Conservation (phyloP, 148 eudicot genomes). For the Fagopyrum homotropicum region DNA sequence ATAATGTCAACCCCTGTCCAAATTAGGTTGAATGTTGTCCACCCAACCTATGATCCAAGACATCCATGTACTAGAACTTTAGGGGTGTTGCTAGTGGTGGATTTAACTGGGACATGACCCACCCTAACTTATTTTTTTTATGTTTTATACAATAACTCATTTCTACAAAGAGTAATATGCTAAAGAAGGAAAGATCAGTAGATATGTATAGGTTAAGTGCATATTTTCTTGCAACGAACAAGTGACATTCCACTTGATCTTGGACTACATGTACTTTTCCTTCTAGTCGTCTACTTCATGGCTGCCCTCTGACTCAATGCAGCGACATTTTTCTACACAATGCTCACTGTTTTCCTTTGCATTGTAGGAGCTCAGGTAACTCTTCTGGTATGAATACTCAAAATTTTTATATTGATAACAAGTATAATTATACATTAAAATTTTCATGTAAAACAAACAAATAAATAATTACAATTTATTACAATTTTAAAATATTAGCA, state of each 20-base stretch:
- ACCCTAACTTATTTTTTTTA: no score
- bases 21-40: no score
- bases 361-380: conserved; percentile 51
- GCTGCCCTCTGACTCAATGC: conserved; percentile 63
- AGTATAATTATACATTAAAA: no score
- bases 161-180: conserved; percentile 89
- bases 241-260: conserved; percentile 91
- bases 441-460: no score
- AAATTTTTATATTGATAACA: neutral
- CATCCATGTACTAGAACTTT: no score
- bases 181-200: conserved; percentile 79
- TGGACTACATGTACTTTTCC: conserved; percentile 71
- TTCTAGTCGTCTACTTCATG: conserved; percentile 84
- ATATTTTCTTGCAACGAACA: conserved; percentile 73
- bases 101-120: no score
- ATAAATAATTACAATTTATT: no score
- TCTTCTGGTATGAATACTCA: neutral
- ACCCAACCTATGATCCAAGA: no score
- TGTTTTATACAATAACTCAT: no score
- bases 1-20: no score
- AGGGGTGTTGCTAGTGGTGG: no score
- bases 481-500: no score
- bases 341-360: conserved; percentile 73
- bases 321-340: conserved; percentile 54
- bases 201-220: conserved; percentile 96